A percentile compares a stretch with the other conserved stretches of the same genome.
phyloP scores from a whole-genome alignment of 495 filamentous ascomycete species.

The Aspergillus kassunensis region DNA sequence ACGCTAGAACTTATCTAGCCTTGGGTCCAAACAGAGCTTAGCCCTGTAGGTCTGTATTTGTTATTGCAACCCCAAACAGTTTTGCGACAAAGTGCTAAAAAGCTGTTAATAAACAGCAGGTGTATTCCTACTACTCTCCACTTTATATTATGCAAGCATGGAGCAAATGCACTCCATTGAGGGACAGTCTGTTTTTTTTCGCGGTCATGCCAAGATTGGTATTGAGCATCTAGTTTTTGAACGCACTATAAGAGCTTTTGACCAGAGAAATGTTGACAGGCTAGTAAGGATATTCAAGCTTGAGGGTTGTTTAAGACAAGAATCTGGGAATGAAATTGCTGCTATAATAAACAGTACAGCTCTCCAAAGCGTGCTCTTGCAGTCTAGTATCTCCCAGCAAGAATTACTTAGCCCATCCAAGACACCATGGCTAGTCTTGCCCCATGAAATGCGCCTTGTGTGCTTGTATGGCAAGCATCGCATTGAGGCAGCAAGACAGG shows the following conservation, averaged over 20 bases:
- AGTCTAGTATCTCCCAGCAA: background rate
- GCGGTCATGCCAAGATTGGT: background rate
- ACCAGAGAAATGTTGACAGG: background rate
- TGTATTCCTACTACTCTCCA: too few species aligned
- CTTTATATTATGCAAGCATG: background rate
- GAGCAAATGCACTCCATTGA: background rate
- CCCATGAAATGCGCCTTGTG: background rate
- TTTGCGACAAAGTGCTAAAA: too few species aligned
- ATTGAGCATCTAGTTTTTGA: background rate
- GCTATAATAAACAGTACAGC: background rate
- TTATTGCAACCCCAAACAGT: too few species aligned
- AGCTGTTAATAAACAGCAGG: too few species aligned
- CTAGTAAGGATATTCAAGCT: background rate
- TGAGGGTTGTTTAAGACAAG: background rate
- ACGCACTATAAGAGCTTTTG: background rate
- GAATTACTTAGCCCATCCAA: background rate
- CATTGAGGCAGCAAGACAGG: background rate
- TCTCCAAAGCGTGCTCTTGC: background rate
- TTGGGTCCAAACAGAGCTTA: too few species aligned
- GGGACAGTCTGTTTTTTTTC: background rate
- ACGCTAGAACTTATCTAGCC: too few species aligned
- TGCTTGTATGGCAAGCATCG: background rate
- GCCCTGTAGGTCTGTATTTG: too few species aligned
- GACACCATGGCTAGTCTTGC: background rate
- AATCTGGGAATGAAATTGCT: background rate